phyloP scores from a whole-genome alignment of 345 rosid species.

The Aquilaria malaccensis region DNA sequence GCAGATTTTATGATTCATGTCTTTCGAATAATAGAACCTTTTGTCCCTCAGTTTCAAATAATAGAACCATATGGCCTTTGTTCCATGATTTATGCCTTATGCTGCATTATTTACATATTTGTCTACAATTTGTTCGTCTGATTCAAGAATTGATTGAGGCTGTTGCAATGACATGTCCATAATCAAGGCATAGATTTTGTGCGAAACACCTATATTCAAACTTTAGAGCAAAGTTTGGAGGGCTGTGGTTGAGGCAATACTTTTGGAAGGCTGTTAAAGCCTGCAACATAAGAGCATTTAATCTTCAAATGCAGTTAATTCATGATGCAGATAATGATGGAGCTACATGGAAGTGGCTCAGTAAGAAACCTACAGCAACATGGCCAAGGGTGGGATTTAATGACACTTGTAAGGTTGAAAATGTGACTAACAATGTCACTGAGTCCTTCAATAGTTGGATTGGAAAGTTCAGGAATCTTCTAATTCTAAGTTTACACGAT shows the following conservation, averaged over 20 bases:
- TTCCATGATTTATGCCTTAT: too few relatives aligned
- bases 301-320: not conserved
- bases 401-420: too few relatives aligned
- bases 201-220: not conserved
- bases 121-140: too few relatives aligned
- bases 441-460: not conserved
- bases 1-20: too few relatives aligned
- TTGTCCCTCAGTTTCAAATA: too few relatives aligned
- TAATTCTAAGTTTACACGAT: not conserved
- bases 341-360: not conserved
- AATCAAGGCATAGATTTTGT: not conserved
- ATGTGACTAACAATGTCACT: too few relatives aligned
- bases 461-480: not conserved
- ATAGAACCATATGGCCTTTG: too few relatives aligned
- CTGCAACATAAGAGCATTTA: not conserved
- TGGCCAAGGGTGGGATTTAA: not conserved
- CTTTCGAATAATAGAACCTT: too few relatives aligned
- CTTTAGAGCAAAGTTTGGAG: not conserved
- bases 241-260: not conserved
- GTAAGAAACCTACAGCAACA: not conserved
- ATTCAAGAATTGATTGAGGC: not conserved
- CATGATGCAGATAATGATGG: too few relatives aligned
- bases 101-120: too few relatives aligned
- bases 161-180: not conserved
- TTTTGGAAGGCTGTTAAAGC: not conserved